Percentiles rank a stretch among this genome's conserved stretches.
These are phyloP conservation scores for Moniliella sp. DNA, from an alignment of 1,284 basidiomycete species.

Conservation along the genomic window DNA sequence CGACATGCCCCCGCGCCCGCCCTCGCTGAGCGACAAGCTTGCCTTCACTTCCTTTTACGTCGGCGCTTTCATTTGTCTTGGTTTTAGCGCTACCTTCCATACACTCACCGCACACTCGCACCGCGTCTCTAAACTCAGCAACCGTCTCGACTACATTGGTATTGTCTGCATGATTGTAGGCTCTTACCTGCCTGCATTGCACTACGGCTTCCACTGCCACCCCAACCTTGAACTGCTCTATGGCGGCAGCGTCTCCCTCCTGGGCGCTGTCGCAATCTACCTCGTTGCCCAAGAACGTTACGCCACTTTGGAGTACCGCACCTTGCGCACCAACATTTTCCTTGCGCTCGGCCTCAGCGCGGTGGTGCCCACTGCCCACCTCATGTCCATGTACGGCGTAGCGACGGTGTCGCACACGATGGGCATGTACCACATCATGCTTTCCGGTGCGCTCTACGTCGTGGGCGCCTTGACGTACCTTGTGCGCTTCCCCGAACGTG, in stretches of 20 bases:
- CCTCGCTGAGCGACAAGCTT: slow-evolving; percentile 46
- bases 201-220: slow-evolving; percentile 30
- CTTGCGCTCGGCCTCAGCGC: slow-evolving; percentile 55
- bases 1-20: slow-evolving; percentile 10
- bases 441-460: slow-evolving; percentile 18
- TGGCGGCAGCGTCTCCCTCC: slow-evolving; percentile 38
- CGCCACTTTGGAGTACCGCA: slow-evolving; percentile 51
- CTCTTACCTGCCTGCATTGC: slow-evolving; percentile 37
- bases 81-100: slow-evolving; percentile 56
- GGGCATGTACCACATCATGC: slow-evolving; percentile 13
- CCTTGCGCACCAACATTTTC: slow-evolving; percentile 58
- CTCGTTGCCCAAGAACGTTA: slow-evolving; percentile 61
- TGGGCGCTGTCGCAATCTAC: slow-evolving; percentile 45
- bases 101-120: slow-evolving; percentile 53
- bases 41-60: slow-evolving; percentile 50
- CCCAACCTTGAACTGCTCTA: slow-evolving; percentile 14
- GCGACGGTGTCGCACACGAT: slow-evolving; percentile 16
- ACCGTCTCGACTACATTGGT: slow-evolving; percentile 32
- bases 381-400: slow-evolving; percentile 36
- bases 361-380: slow-evolving; percentile 50
- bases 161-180: slow-evolving; percentile 48
- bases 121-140: slow-evolving; percentile 37
- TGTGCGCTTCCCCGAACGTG: slow-evolving; percentile 56
- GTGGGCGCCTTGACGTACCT: slow-evolving; percentile 36
- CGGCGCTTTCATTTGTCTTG: slow-evolving; percentile 54